Conservation (phyloP, 129 eudicot genomes). For the Centaurea solstitialis region DNA sequence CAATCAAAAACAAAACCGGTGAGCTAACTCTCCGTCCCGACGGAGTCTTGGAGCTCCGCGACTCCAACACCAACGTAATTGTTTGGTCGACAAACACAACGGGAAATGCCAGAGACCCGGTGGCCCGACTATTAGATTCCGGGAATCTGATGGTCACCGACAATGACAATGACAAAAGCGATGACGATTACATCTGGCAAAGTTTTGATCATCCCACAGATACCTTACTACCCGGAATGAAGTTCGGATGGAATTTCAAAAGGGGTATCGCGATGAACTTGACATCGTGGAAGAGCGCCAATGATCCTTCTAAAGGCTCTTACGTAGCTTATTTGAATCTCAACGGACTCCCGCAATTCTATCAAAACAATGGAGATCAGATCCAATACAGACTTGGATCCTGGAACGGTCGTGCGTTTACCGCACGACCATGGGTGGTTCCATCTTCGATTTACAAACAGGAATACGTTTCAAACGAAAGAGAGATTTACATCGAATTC, state of each 20-base stretch:
- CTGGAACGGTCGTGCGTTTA: slow-evolving; percentile 41
- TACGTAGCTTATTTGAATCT: too few species aligned
- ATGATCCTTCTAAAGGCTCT: too few species aligned
- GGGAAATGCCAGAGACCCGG: background rate
- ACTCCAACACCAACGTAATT: background rate
- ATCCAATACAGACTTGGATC: too few species aligned
- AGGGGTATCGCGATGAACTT: too few species aligned
- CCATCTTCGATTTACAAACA: background rate
- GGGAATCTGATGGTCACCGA: slow-evolving; percentile 17
- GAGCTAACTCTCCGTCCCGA: background rate
- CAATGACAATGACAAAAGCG: too few species aligned
- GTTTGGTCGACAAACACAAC: background rate
- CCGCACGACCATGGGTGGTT: background rate
- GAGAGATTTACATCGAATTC: slow-evolving; percentile 11
- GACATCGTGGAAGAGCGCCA: too few species aligned
- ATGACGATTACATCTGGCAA: too few species aligned
- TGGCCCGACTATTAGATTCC: slow-evolving; percentile 9
- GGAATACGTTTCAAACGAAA: background rate
- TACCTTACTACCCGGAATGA: too few species aligned
- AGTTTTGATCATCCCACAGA: too few species aligned
- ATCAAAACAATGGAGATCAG: too few species aligned
- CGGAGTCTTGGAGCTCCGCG: slow-evolving; percentile 18
- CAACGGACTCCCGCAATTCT: too few species aligned
- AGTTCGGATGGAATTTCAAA: too few species aligned
- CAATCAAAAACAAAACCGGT: slow-evolving; percentile 3